Percentiles rank a stretch among this genome's conserved stretches.
These are phyloP conservation scores for Xylariaceae sp. DNA, from an alignment of 2,329 filamentous ascomycete species.

Conservation along the genomic window DNA sequence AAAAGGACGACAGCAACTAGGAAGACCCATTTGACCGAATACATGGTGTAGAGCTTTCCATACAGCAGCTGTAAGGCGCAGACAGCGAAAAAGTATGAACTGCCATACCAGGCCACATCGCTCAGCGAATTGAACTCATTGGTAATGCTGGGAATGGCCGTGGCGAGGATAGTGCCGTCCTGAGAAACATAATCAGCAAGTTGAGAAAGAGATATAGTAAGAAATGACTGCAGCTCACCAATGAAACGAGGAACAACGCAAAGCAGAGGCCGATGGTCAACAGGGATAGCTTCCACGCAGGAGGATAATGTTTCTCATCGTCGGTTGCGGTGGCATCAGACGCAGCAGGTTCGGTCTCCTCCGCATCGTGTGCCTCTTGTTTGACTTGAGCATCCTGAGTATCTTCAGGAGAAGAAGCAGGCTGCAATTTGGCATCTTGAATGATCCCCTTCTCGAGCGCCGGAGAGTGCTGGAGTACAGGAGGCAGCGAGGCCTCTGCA, in stretches of 20 bases:
- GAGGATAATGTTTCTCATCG: background rate
- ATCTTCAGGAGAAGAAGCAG: background rate
- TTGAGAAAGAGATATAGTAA: no score
- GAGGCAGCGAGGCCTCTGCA: no score
- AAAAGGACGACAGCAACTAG: slow-evolving; percentile 45
- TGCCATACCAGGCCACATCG: slow-evolving; percentile 18
- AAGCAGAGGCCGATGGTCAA: background rate
- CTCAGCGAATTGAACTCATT: slow-evolving; percentile 3
- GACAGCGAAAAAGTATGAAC: slow-evolving; percentile 45
- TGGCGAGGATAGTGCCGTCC: slow-evolving; percentile 10
- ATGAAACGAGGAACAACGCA: background rate
- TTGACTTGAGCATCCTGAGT: background rate
- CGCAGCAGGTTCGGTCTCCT: background rate
- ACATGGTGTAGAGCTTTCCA: slow-evolving; percentile 49
- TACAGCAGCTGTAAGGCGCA: slow-evolving; percentile 45
- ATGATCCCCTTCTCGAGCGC: background rate
- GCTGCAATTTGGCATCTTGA: background rate
- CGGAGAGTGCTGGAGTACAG: background rate
- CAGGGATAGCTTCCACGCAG: background rate
- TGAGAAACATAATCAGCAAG: background rate
- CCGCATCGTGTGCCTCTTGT: background rate
- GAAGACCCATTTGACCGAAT: slow-evolving; percentile 46
- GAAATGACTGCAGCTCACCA: background rate
- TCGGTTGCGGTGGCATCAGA: background rate
- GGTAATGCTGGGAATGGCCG: slow-evolving; percentile 12